Evolutionary conservation across 495 filamentous ascomycete species (phyloP).

Genomic region (Penicillium egyptiacum): DNA sequence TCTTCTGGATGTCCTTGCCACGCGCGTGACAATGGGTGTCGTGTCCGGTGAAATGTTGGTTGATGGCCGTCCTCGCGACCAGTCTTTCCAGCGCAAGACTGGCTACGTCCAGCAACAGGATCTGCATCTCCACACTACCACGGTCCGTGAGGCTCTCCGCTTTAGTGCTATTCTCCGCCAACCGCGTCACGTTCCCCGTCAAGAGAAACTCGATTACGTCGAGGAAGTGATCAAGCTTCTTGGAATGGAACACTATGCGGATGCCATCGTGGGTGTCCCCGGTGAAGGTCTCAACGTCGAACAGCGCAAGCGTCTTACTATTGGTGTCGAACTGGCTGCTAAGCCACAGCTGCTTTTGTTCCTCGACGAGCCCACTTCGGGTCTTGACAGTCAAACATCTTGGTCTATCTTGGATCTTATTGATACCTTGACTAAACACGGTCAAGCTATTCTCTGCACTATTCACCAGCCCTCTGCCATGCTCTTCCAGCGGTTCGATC

Average conservation of each 20-base stretch:
- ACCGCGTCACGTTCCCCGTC: conserved; percentile 63
- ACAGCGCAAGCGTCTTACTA: conserved; percentile 84
- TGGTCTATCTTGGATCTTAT: conserved; percentile 87
- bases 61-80: conserved; percentile 58
- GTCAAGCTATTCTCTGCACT: conserved; percentile 90
- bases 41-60: conserved; percentile 56
- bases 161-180: conserved; percentile 88
- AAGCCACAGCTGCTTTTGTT: conserved; percentile 84
- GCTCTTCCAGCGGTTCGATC: conserved; percentile 93
- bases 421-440: conserved; percentile 81
- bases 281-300: conserved; percentile 79
- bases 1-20: conserved; percentile 60
- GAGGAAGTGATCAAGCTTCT: conserved; percentile 92
- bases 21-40: conserved; percentile 53
- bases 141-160: conserved; percentile 77
- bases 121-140: conserved; percentile 81
- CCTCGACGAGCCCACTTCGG: conserved; percentile 88
- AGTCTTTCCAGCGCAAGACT: conserved; percentile 88
- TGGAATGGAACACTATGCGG: conserved; percentile 66
- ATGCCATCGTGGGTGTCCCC: conserved; percentile 46
- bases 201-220: conserved; percentile 85
- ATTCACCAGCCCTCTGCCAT: conserved; percentile 96
- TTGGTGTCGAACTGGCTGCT: conserved; percentile 88
- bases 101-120: conserved; percentile 97
- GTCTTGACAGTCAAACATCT: conserved; percentile 85